These are phyloP conservation scores for Acer negundo DNA, from an alignment of 345 rosid species.

Conservation along the genomic window DNA sequence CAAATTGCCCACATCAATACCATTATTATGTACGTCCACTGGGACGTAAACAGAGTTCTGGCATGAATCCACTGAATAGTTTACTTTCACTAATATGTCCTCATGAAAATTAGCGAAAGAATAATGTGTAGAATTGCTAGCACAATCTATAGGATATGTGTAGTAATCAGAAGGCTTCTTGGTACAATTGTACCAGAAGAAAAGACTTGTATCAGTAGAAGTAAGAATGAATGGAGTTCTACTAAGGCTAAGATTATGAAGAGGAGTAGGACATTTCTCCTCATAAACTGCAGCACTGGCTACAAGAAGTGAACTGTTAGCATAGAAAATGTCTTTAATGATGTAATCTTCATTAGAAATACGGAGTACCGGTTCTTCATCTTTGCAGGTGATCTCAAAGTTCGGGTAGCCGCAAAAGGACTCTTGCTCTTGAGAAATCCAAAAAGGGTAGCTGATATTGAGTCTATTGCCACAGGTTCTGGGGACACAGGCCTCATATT, in stretches of 20 bases:
- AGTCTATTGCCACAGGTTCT: slow-evolving; percentile 49
- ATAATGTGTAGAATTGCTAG: slow-evolving; percentile 21
- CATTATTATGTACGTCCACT: slow-evolving; percentile 19
- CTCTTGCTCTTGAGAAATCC: slow-evolving; percentile 38
- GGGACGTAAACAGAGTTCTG: slow-evolving; percentile 30
- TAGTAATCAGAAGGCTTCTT: neutral
- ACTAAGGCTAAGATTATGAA: slow-evolving; percentile 42
- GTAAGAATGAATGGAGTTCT: slow-evolving; percentile 45
- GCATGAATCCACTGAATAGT: slow-evolving; percentile 31
- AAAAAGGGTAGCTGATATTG: slow-evolving; percentile 51
- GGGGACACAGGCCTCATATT: slow-evolving; percentile 53
- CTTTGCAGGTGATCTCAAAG: slow-evolving; percentile 47
- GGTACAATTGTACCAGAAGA: slow-evolving; percentile 52
- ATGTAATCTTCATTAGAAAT: slow-evolving; percentile 47
- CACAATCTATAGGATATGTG: slow-evolving; percentile 35
- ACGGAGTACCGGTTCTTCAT: slow-evolving; percentile 36
- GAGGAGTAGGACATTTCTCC: slow-evolving; percentile 43
- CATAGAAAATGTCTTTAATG: slow-evolving; percentile 43
- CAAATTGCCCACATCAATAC: neutral
- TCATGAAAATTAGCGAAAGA: slow-evolving; percentile 45
- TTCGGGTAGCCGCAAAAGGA: slow-evolving; percentile 52
- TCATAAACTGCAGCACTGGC: slow-evolving; percentile 36
- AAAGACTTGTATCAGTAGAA: slow-evolving; percentile 24
- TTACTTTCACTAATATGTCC: neutral
- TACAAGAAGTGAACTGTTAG: slow-evolving; percentile 32